Percentiles rank a stretch among this genome's conserved stretches.
Evolutionary conservation across 331 rosid genomes (phyloP).

Genomic region (Saraca asoca): DNA sequence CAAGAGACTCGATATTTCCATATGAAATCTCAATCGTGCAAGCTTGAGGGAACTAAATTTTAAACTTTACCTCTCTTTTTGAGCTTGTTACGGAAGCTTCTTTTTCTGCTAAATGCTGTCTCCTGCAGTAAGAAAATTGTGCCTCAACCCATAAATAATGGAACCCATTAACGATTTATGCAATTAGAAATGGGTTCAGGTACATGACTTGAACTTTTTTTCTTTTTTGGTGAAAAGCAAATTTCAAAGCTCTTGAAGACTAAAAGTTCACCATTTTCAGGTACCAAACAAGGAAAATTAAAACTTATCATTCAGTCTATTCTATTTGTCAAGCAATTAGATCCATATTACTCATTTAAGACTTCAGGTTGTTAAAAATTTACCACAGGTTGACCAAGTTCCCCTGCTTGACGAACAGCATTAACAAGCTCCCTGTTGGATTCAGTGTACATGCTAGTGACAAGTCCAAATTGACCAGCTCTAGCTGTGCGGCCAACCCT

Average conservation of each 20-base stretch:
- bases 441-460: conserved; percentile 79
- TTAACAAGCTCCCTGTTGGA: conserved; percentile 81
- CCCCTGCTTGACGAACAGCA: conserved; percentile 81
- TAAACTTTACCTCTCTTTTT: conserved; percentile 67
- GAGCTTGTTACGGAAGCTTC: conserved; percentile 90
- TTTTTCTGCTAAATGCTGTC: conserved; percentile 92
- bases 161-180: conserved; percentile 10
- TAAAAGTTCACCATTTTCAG: not conserved
- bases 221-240: no score
- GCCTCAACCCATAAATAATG: conserved; percentile 21
- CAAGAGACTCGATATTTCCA: conserved; percentile 3
- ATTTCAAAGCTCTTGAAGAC: conserved; percentile 4
- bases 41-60: conserved; percentile 23
- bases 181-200: conserved; percentile 19
- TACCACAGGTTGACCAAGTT: conserved; percentile 83
- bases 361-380: conserved; percentile 28
- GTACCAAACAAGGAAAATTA: no score
- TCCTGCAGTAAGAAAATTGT: conserved; percentile 58
- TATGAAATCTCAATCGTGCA: not conserved
- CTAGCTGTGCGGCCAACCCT: conserved; percentile 94
- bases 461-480: conserved; percentile 90
- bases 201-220: no score
- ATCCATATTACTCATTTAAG: no score
- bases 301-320: no score
- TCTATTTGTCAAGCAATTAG: no score